Evolutionary conservation across 129 eudicot species (phyloP).

Genomic region (Lonicera japonica): DNA sequence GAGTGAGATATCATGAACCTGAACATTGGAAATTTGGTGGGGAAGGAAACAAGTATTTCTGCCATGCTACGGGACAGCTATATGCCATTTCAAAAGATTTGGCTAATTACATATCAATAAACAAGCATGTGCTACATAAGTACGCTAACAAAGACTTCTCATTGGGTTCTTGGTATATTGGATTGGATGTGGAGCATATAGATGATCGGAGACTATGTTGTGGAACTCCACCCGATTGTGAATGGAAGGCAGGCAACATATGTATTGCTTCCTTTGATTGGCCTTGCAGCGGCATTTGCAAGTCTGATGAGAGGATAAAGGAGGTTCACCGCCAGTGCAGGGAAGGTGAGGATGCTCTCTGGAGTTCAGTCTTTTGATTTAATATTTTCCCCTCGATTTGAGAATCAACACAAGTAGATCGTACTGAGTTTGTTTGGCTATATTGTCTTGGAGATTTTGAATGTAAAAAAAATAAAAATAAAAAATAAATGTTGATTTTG

Average conservation of each 20-base stretch:
- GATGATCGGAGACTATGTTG: slow-evolving; percentile 83
- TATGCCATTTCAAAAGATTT: slow-evolving; percentile 87
- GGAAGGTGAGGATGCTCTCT: slow-evolving; percentile 63
- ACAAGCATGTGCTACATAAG: slow-evolving; percentile 77
- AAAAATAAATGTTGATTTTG: too few relatives aligned
- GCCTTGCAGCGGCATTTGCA: slow-evolving; percentile 93
- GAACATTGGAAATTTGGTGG: slow-evolving; percentile 95
- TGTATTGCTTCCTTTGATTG: slow-evolving; percentile 92
- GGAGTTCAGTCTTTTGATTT: slow-evolving; percentile 53
- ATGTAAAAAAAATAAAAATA: too few relatives aligned
- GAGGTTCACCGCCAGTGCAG: slow-evolving; percentile 85
- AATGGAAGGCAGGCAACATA: slow-evolving; percentile 90
- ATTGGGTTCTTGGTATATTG: slow-evolving; percentile 85
- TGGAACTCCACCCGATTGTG: slow-evolving; percentile 97
- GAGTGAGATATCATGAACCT: slow-evolving; percentile 92
- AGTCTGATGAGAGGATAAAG: slow-evolving; percentile 70
- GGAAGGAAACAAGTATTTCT: slow-evolving; percentile 82
- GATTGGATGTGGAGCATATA: slow-evolving; percentile 72
- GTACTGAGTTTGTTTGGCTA: neutral
- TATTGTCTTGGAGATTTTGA: slow-evolving; percentile 2
- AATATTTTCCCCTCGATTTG: too few relatives aligned
- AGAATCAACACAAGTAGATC: neutral
- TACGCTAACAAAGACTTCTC: slow-evolving; percentile 89
- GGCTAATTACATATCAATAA: slow-evolving; percentile 74
- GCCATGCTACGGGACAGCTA: slow-evolving; percentile 91